Evolutionary conservation across 306 rosid genomes (phyloP).

Genomic region (Quillaja saponaria): DNA sequence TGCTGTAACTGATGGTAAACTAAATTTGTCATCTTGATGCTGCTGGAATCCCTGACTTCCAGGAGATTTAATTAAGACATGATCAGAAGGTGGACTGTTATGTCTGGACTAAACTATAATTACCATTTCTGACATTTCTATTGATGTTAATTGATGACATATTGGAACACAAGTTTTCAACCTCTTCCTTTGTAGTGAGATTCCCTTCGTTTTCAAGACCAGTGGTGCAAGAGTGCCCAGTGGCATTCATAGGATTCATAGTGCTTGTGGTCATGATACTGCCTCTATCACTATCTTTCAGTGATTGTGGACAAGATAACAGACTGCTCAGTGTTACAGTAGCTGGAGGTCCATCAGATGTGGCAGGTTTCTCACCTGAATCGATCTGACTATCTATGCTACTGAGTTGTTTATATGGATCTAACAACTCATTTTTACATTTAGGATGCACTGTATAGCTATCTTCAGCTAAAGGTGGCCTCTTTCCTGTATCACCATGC

Average conservation of each 20-base stretch:
- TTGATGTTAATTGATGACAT: constrained; percentile 46
- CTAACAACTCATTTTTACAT: constrained; percentile 45
- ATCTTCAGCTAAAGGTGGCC: constrained; percentile 46
- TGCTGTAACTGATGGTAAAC: constrained; percentile 34
- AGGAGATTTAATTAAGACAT: constrained; percentile 35
- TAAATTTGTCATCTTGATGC: constrained; percentile 38
- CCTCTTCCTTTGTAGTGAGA: constrained; percentile 41
- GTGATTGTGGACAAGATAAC: constrained; percentile 40
- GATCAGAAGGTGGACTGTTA: constrained; percentile 45
- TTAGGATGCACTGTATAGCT: constrained; percentile 33
- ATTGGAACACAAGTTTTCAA: constrained; percentile 51
- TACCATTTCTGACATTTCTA: constrained; percentile 41
- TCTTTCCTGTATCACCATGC: constrained; percentile 45
- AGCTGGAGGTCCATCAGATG: constrained; percentile 42
- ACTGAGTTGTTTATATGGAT: constrained; percentile 49
- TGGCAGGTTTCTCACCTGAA: constrained; percentile 39
- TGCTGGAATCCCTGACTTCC: constrained; percentile 42
- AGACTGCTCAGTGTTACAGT: constrained; percentile 41
- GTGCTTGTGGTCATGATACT: constrained; percentile 30
- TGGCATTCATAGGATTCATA: constrained; percentile 31
- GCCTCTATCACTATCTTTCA: constrained; percentile 44
- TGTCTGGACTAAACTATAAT: constrained; percentile 39
- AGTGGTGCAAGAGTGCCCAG: constrained; percentile 44
- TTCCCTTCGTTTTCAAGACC: constrained; percentile 39
- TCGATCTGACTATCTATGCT: constrained; percentile 39